Conservation (phyloP, 164 flowering plant genomes). For the Kingdonia uniflora region DNA sequence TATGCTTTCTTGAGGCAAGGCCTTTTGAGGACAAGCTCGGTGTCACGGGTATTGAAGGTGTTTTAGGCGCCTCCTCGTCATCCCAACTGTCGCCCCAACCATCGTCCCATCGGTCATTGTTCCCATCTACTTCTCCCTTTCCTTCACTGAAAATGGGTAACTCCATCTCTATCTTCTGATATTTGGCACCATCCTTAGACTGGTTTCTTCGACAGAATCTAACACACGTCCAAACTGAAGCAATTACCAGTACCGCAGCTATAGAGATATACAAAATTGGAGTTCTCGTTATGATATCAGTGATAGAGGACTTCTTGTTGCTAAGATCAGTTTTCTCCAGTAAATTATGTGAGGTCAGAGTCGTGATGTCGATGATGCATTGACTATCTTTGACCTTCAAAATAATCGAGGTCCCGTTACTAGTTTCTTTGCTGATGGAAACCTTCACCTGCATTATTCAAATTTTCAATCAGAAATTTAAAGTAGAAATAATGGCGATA, state of each 20-base stretch:
- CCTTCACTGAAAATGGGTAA: conserved; percentile 35
- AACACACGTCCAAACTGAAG: conserved; percentile 23
- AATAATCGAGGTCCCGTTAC: conserved; percentile 20
- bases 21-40: conserved; percentile 58
- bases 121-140: conserved; percentile 16
- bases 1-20: conserved; percentile 46
- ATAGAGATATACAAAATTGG: conserved; percentile 18
- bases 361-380: conserved; percentile 49
- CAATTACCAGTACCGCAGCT: conserved; percentile 25
- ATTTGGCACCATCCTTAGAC: conserved; percentile 18
- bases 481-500: no score
- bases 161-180: conserved; percentile 56
- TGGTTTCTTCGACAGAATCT: conserved; percentile 19
- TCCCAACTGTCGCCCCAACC: conserved; percentile 76
- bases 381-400: conserved; percentile 27
- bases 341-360: conserved; percentile 18
- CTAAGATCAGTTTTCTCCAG: conserved; percentile 11
- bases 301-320: conserved; percentile 11
- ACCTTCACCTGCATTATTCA: conserved; percentile 43
- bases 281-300: conserved; percentile 11
- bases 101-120: conserved; percentile 58
- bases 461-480: conserved; percentile 3
- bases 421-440: conserved; percentile 24
- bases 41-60: conserved; percentile 52
- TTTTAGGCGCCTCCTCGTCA: conserved; percentile 63